Evolutionary conservation across 345 rosid genomes (phyloP).

Genomic region (Citrus maxima): DNA sequence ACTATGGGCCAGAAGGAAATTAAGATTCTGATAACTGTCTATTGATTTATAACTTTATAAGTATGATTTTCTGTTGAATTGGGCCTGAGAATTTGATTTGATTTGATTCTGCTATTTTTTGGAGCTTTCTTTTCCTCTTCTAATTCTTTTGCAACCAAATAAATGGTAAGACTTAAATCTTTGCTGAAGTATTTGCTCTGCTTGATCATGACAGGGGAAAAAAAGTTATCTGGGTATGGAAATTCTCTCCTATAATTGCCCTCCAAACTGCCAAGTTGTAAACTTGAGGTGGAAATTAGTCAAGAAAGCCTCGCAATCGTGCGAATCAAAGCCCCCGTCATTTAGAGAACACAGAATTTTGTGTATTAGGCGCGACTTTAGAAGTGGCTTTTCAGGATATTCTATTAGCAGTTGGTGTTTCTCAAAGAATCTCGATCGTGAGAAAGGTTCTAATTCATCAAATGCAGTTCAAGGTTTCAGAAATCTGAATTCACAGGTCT

Average conservation of each 20-base stretch:
- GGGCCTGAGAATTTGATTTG: background rate
- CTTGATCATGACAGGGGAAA: slow-evolving; percentile 28
- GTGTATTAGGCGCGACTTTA: slow-evolving; percentile 14
- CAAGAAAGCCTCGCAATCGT: slow-evolving; percentile 22
- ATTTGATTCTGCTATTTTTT: background rate
- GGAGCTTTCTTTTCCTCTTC: background rate
- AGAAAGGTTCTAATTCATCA: slow-evolving; percentile 18
- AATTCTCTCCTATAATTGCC: slow-evolving; percentile 43
- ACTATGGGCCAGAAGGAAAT: background rate
- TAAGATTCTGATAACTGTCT: background rate
- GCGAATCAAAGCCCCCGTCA: slow-evolving; percentile 24
- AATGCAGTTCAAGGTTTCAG: slow-evolving; percentile 16
- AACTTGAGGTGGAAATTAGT: slow-evolving; percentile 28
- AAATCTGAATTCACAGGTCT: slow-evolving; percentile 30
- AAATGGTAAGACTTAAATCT: slow-evolving; percentile 9
- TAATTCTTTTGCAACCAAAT: slow-evolving; percentile 7
- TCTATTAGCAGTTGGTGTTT: slow-evolving; percentile 7
- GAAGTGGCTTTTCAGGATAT: slow-evolving; percentile 28
- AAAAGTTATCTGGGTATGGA: slow-evolving; percentile 45
- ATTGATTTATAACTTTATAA: background rate
- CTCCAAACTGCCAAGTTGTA: slow-evolving; percentile 30
- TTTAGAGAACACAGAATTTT: slow-evolving; percentile 18
- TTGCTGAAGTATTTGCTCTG: slow-evolving; percentile 11
- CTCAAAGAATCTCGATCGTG: slow-evolving; percentile 2
- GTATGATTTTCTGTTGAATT: background rate